Evolutionary conservation across 176 grass and related monocot species (phyloP), one percentile per base, ranked within the genome.

Genomic region (Oryza brachyantha): DNA sequence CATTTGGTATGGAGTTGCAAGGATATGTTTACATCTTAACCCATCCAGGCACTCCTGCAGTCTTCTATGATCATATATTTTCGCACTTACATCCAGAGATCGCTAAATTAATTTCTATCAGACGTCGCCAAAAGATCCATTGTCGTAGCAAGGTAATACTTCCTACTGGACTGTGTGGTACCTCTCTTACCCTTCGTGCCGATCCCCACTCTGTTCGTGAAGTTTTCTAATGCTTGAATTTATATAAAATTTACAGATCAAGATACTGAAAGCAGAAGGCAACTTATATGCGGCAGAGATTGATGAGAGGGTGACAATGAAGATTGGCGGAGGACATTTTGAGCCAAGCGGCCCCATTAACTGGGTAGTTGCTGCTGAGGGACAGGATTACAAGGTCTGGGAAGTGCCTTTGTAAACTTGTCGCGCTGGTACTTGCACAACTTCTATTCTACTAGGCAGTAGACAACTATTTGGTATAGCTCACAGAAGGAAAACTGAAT

Each of bases 11-110:
- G 83, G 96, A 99, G 78, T 68, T 99, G 96, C 92, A 95, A 94
- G 96, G 96, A 79, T 99, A 99, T 85, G 92, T 86, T 24, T 99
- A 99, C 75, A 99, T 95, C 73, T 82, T 99, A 54, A 99, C 96
- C 13, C 96, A 99, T 83, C 92, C 96, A 61, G 96, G 96, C 61
- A 99, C 96, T 69, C 96, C 96, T 28, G 38, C 90, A 81, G 92
- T 99, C 26, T 99, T 99, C 83, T 95, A 91, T 72, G 96, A 99
- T 61, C 96, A 99, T 77, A 62, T 95, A 50, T 99, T 99, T 80
- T 99, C 95, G 29, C 83, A 89, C 72, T 87, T 85, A 34, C 83
- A 95, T 11, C 77, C 85, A 59, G 96, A 93, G 57, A 94, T 99
- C 31, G 63, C 81, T 72, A 92, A 61, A 69, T 85, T 99, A 73